phyloP scores from a whole-genome alignment of 352 stramenopile genomes.

The Plasmopara muralis region DNA sequence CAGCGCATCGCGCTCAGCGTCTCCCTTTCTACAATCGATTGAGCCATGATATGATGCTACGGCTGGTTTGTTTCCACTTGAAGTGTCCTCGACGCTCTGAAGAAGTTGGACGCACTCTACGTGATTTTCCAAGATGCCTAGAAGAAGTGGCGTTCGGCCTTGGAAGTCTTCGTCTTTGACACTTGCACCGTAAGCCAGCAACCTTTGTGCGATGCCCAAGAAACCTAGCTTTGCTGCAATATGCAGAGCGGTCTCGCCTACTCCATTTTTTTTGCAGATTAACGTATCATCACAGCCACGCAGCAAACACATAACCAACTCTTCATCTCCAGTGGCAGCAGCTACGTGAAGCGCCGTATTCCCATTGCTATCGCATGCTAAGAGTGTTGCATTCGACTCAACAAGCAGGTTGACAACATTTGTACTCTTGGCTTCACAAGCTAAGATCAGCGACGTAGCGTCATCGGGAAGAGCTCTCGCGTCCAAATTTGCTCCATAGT shows the following conservation, averaged over 20 bases:
- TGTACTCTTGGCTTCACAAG: conserved; percentile 35
- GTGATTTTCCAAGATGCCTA: conserved; percentile 69
- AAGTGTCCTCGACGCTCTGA: conserved; percentile 24
- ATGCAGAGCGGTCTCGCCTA: conserved; percentile 87
- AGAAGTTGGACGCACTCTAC: conserved; percentile 59
- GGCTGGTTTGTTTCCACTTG: conserved; percentile 5
- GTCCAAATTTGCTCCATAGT: conserved; percentile 43
- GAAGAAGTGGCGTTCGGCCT: conserved; percentile 50
- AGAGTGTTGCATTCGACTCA: conserved; percentile 51
- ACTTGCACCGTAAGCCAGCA: conserved; percentile 40
- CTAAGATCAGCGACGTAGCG: conserved; percentile 38
- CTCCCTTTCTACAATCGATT: conserved; percentile 7
- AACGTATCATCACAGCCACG: conserved; percentile 49
- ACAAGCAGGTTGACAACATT: conserved; percentile 42
- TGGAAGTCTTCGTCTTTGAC: conserved; percentile 45
- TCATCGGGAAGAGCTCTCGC: conserved; percentile 11
- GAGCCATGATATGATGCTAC: conserved; percentile 9
- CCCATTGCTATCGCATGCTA: conserved; percentile 63
- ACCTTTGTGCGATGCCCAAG: conserved; percentile 28
- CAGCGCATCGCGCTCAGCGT: conserved; percentile 20
- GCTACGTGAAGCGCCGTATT: conserved; percentile 85
- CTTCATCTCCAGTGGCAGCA: conserved; percentile 73
- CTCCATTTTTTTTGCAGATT: conserved; percentile 82
- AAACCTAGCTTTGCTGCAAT: conserved; percentile 60
- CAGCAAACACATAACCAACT: conserved; percentile 71